phyloP scores from a whole-genome alignment of 306 rosid genomes.

The Vicia sativa region DNA sequence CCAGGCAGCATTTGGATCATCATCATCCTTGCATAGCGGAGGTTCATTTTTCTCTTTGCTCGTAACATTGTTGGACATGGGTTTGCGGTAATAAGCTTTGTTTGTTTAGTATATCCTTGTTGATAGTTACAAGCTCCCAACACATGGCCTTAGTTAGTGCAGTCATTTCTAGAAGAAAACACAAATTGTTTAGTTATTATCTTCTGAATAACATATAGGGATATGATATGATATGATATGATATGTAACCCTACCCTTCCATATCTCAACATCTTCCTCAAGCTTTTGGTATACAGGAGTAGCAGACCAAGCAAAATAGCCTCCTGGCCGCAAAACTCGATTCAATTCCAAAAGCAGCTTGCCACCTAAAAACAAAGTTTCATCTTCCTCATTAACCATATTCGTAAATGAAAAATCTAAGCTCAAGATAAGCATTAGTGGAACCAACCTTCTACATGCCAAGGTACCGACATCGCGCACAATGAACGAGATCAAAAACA shows the following conservation, averaged over 20 bases:
- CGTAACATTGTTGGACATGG: constrained; percentile 76
- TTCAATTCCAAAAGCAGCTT: constrained; percentile 83
- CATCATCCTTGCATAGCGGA: constrained; percentile 73
- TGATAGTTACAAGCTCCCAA: constrained; percentile 89
- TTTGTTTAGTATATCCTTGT: constrained; percentile 61
- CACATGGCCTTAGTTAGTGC: constrained; percentile 73
- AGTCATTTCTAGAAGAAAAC: constrained; percentile 61
- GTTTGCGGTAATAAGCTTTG: constrained; percentile 76
- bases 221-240: background rate
- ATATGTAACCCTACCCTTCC: constrained; percentile 57
- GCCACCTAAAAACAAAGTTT: constrained; percentile 60
- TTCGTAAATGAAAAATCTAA: constrained; percentile 4
- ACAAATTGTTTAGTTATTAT: constrained; percentile 3
- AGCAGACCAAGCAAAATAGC: constrained; percentile 85
- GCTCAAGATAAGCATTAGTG: background rate
- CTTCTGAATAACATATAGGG: constrained; percentile 12
- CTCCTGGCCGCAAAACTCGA: constrained; percentile 80
- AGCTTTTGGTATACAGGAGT: constrained; percentile 90
- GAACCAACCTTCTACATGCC: constrained; percentile 76
- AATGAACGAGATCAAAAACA: constrained; percentile 76
- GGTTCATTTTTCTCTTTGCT: constrained; percentile 69
- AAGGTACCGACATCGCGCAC: constrained; percentile 95
- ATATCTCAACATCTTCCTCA: constrained; percentile 78
- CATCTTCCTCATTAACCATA: constrained; percentile 9
- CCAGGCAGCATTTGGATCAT: constrained; percentile 96